These are phyloP conservation scores for Penicillium oxalicum DNA, from an alignment of 2,329 filamentous ascomycete genomes.

Conservation along the genomic window DNA sequence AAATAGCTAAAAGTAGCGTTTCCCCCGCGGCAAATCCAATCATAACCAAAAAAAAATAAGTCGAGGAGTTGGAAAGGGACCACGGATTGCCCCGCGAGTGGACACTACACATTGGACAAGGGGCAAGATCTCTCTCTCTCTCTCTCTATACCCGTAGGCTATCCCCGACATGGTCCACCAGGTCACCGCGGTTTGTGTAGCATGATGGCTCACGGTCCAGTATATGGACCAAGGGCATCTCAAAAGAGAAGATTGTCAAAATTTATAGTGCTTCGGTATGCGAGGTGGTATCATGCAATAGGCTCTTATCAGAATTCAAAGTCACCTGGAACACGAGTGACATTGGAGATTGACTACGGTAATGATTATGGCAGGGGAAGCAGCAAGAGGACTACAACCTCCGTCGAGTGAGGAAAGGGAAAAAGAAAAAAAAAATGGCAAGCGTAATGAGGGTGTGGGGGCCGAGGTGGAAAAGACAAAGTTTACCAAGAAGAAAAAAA, in stretches of 20 bases:
- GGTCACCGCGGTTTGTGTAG: no score
- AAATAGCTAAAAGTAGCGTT: conserved; percentile 19
- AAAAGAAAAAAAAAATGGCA: background rate
- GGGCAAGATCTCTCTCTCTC: background rate
- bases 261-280: no score
- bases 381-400: background rate
- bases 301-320: no score
- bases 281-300: no score
- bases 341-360: no score
- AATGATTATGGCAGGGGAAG: no score
- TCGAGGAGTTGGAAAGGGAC: no score
- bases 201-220: no score
- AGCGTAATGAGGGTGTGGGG: background rate
- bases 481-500: background rate
- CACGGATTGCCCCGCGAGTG: conserved; percentile 7
- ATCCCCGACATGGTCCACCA: background rate
- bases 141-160: background rate
- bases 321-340: no score
- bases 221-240: no score
- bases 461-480: background rate
- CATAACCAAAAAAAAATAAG: conserved; percentile 7
- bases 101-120: background rate
- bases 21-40: conserved; percentile 20
- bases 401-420: background rate
- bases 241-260: no score